Conservation (phyloP, 768 basidiomycete genomes). For the Calvatia gigantea region DNA sequence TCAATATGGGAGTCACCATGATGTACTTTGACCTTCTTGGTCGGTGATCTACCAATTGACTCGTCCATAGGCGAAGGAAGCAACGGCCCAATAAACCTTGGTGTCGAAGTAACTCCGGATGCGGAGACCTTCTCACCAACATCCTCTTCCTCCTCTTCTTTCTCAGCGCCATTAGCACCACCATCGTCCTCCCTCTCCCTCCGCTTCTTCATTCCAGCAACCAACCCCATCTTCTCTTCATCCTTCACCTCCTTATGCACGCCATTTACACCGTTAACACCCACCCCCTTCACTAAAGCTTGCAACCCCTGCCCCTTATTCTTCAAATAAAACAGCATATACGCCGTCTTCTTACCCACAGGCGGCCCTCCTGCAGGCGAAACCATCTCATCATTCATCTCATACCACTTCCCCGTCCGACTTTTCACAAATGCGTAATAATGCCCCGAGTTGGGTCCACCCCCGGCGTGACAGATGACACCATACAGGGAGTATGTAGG, state of each 20-base stretch:
- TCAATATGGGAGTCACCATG: background rate
- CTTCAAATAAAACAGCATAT: constrained; percentile 89
- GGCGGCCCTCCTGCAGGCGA: constrained; percentile 40
- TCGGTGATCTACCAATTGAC: constrained; percentile 20
- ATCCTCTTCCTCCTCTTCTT: constrained; percentile 45
- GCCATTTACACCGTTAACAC: constrained; percentile 20
- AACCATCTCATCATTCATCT: constrained; percentile 92
- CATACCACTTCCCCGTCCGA: constrained; percentile 70
- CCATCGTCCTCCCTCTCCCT: constrained; percentile 37
- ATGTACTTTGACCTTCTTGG: constrained; percentile 14
- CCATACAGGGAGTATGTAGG: constrained; percentile 87
- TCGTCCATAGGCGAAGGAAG: constrained; percentile 46
- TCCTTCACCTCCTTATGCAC: constrained; percentile 1
- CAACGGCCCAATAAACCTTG: constrained; percentile 59
- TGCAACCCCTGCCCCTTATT: constrained; percentile 74
- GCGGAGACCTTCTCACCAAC: constrained; percentile 42
- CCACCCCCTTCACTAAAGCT: constrained; percentile 45
- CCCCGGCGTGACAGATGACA: constrained; percentile 89
- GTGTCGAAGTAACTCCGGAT: constrained; percentile 18
- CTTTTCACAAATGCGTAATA: constrained; percentile 86
- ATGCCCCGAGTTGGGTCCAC: constrained; percentile 93
- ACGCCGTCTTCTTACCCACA: constrained; percentile 73
- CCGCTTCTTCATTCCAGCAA: constrained; percentile 49
- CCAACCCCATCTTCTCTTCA: constrained; percentile 35
- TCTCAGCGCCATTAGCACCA: constrained; percentile 17